phyloP scores from a whole-genome alignment of 2,329 filamentous ascomycete species.

The Penicillium rolfsii region DNA sequence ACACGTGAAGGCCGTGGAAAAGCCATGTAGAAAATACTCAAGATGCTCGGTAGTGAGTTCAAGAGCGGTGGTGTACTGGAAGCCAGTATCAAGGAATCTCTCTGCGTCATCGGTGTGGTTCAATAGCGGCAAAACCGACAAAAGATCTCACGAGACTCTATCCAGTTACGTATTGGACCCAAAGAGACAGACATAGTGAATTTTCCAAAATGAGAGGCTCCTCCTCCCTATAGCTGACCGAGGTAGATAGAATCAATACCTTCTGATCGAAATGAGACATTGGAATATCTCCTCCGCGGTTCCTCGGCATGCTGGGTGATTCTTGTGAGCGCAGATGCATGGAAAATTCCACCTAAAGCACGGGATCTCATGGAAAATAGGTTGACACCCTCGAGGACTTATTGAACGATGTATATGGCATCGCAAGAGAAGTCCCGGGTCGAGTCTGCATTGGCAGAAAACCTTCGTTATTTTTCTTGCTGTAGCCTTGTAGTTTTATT shows the following conservation, averaged over 20 bases:
- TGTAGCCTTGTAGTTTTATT: neutral
- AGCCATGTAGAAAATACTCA: no score
- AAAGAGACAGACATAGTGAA: neutral
- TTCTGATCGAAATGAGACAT: neutral
- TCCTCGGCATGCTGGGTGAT: constrained; percentile 23
- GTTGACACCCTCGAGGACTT: neutral
- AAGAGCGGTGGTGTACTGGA: neutral
- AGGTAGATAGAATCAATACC: neutral
- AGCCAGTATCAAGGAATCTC: neutral
- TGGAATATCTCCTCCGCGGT: constrained; percentile 9
- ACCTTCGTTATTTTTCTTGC: neutral
- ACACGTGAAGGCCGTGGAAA: neutral
- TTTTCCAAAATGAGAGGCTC: no score
- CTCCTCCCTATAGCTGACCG: neutral
- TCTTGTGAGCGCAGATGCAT: constrained; percentile 20
- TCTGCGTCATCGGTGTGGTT: constrained; percentile 14
- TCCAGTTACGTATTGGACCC: constrained; percentile 6
- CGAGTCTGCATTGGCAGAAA: neutral
- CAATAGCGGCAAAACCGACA: neutral
- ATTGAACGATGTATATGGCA: neutral
- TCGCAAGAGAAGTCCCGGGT: neutral
- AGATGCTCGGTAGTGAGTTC: neutral
- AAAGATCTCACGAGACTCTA: constrained; percentile 10
- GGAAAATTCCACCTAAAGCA: neutral
- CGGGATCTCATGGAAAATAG: constrained; percentile 7